Conservation (phyloP, 306 rosid genomes). For the Abrus pulchellus region DNA sequence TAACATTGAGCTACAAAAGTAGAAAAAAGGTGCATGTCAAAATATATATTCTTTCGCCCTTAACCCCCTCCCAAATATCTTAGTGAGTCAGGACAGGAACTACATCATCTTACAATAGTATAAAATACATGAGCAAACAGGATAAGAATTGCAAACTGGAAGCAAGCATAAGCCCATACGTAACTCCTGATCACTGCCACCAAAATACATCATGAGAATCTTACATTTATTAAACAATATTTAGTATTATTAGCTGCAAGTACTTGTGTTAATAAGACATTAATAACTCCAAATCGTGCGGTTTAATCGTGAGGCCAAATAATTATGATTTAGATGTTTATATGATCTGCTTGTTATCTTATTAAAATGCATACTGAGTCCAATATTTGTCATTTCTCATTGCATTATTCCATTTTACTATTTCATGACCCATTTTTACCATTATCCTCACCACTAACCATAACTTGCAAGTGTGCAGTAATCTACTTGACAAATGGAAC, state of each 20-base stretch:
- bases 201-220: slow-evolving; percentile 38
- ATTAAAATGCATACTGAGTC: neutral
- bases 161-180: slow-evolving; percentile 89
- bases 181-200: slow-evolving; percentile 78
- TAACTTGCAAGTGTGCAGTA: neutral
- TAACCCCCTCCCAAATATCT: neutral
- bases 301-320: neutral
- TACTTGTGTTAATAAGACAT: neutral
- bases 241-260: slow-evolving; percentile 9
- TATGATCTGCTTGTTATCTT: neutral
- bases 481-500: neutral
- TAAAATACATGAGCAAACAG: slow-evolving; percentile 78
- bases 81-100: slow-evolving; percentile 28
- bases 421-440: neutral
- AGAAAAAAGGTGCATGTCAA: slow-evolving; percentile 36
- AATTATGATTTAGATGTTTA: slow-evolving; percentile 12
- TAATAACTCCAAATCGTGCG: neutral
- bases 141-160: slow-evolving; percentile 86
- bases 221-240: neutral
- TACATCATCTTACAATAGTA: slow-evolving; percentile 70
- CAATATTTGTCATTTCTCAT: slow-evolving; percentile 13
- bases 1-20: slow-evolving; percentile 65
- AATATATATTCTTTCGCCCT: neutral
- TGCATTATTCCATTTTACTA: slow-evolving; percentile 2
- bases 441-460: slow-evolving; percentile 13